Base-by-base conservation (phyloP, 768 basidiomycete species). In the Tremella fuciformis region DNA sequence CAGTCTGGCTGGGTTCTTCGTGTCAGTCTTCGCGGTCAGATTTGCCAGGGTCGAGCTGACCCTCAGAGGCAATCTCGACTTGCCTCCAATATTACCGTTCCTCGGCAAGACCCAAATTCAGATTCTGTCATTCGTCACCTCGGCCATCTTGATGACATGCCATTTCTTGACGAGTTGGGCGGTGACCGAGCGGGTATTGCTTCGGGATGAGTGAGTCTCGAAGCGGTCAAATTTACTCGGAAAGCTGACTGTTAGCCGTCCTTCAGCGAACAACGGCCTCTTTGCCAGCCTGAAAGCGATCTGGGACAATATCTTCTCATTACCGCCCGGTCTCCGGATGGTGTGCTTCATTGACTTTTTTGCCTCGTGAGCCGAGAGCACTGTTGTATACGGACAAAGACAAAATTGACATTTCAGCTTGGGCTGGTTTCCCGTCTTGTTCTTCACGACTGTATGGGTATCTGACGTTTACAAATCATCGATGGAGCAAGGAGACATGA, bases 351-450 rank as follows among this genome's bases (percentile, higher is more conserved):
- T 91, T 66, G 69, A 80, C 54, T 88, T 82, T 42, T 74, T 66
- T 21, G 62, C 62, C 13, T 71, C 62, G 66, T 67, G 57, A 44
- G 58, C 34, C n/a, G n/a, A n/a, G n/a, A n/a, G n/a, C n/a, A n/a
- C n/a, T n/a, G 18, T 87, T 11, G n/a, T 8, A 13, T 13, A 11
- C 57, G 37, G n/a, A 16, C 38, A 44, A 19, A 7, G 37, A 13
- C 19, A 25, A 8, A 37, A 37, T 89, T 77, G 88, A 88, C 75
- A 88, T 89, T 60, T 85, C 13, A 93, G 85, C 85, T 81, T 92
- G 59, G 88, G 84, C 8, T 97, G 94, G 94, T 96, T 94, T 70
- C 92, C 93, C 0, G 78, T 91, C 22, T 80, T 94, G 1, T 92
- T 93, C 77, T 93, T 91, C 79, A 87, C 86, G 2, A 87, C 88